Conservation (phyloP, 352 stramenopile genomes). For the Discostella stelligera region DNA sequence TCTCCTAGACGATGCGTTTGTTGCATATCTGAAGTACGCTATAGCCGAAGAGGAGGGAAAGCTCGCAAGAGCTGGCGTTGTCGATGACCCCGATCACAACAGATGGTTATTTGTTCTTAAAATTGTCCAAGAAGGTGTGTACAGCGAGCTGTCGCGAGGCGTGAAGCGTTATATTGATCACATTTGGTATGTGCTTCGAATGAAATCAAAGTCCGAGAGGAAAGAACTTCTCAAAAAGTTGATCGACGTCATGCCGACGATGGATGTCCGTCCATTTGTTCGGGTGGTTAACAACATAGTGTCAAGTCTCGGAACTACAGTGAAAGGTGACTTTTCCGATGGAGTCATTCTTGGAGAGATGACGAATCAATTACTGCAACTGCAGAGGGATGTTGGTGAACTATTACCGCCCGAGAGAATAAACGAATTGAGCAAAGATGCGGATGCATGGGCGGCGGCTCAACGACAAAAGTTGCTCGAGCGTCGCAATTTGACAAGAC, state of each 20-base stretch:
- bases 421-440: slow-evolving; percentile 68
- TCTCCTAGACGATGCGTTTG: slow-evolving; percentile 77
- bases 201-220: slow-evolving; percentile 75
- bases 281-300: slow-evolving; percentile 80
- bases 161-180: slow-evolving; percentile 78
- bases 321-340: slow-evolving; percentile 68
- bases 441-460: slow-evolving; percentile 74
- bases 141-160: slow-evolving; percentile 65
- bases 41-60: slow-evolving; percentile 79
- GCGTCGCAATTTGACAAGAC: slow-evolving; percentile 54
- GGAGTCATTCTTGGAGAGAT: slow-evolving; percentile 64
- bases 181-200: slow-evolving; percentile 76
- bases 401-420: slow-evolving; percentile 75
- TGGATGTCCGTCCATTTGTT: slow-evolving; percentile 80
- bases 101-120: slow-evolving; percentile 79
- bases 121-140: slow-evolving; percentile 81
- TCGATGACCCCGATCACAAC: slow-evolving; percentile 79
- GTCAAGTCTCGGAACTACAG: slow-evolving; percentile 63
- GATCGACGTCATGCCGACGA: slow-evolving; percentile 78
- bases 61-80: slow-evolving; percentile 57
- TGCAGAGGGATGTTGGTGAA: slow-evolving; percentile 70
- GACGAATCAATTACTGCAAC: slow-evolving; percentile 78
- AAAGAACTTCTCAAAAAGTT: slow-evolving; percentile 62
- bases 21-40: slow-evolving; percentile 82
- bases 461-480: slow-evolving; percentile 67